Conservation (phyloP, 129 eudicot species). For the Ambrosia artemisiifolia region DNA sequence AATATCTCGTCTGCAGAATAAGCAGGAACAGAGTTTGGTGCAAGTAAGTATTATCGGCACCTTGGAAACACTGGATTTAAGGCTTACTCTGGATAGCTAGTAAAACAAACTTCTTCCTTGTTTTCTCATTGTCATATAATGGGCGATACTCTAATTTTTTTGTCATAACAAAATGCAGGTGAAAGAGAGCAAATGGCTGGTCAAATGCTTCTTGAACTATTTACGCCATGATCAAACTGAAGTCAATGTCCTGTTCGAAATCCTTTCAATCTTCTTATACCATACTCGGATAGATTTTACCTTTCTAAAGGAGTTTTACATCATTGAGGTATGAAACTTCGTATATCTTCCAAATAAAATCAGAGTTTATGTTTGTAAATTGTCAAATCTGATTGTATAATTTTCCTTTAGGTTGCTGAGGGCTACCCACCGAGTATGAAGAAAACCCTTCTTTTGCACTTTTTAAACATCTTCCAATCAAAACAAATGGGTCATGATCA, state of each 20-base stretch:
- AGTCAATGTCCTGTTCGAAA: constrained; percentile 89
- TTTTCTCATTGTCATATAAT: background rate
- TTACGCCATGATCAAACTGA: constrained; percentile 86
- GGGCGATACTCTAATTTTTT: background rate
- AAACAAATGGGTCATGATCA: constrained; percentile 92
- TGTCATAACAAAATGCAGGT: constrained; percentile 55
- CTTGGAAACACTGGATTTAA: no score
- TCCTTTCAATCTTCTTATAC: constrained; percentile 76
- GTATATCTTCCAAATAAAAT: background rate
- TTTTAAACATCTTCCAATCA: constrained; percentile 75
- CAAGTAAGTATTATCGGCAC: constrained; percentile 79
- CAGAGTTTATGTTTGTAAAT: background rate
- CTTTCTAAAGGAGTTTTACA: constrained; percentile 90
- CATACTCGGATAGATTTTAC: constrained; percentile 92
- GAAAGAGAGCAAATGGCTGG: constrained; percentile 98
- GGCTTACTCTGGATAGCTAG: constrained; percentile 2
- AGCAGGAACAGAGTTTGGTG: constrained; percentile 88
- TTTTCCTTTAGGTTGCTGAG: constrained; percentile 74
- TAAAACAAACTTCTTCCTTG: constrained; percentile 2
- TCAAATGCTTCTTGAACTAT: constrained; percentile 94
- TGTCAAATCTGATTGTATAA: background rate
- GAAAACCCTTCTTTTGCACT: constrained; percentile 80
- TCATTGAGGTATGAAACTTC: constrained; percentile 67
- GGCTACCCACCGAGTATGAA: constrained; percentile 83
- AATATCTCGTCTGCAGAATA: constrained; percentile 74